These are phyloP conservation scores for Nymphaea thermarum DNA, from an alignment of 164 flowering plant species.

Conservation along the genomic window DNA sequence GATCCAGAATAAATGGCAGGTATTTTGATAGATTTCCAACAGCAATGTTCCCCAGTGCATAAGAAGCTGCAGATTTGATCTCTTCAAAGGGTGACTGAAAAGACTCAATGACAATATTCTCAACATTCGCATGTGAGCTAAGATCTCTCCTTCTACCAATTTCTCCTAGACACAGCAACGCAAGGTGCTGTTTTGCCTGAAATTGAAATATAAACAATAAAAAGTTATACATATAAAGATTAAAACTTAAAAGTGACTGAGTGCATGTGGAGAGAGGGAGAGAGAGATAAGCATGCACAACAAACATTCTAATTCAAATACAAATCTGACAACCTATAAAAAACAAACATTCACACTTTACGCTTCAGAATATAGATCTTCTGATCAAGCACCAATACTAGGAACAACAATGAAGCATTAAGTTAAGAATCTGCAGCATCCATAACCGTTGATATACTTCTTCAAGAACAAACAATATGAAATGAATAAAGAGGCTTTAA, in stretches of 20 bases:
- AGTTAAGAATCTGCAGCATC: too few relatives aligned
- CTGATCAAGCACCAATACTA: too few relatives aligned
- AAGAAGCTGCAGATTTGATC: slow-evolving; percentile 98
- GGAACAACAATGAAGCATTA: too few relatives aligned
- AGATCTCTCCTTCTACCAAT: slow-evolving; percentile 95
- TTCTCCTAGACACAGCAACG: slow-evolving; percentile 93
- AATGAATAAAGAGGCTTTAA: too few relatives aligned
- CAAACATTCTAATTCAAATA: too few relatives aligned
- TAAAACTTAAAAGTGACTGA: not conserved
- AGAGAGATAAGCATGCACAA: too few relatives aligned
- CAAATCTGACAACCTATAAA: too few relatives aligned
- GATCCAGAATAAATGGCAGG: slow-evolving; percentile 90
- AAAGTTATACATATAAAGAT: not conserved
- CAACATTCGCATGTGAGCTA: slow-evolving; percentile 72
- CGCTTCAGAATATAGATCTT: too few relatives aligned
- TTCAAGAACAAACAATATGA: too few relatives aligned
- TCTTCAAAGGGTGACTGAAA: slow-evolving; percentile 98
- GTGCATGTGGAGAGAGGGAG: too few relatives aligned
- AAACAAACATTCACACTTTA: too few relatives aligned
- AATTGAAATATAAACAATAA: slow-evolving; percentile 6
- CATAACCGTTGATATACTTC: too few relatives aligned
- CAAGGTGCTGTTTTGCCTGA: slow-evolving; percentile 89
- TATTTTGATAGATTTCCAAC: slow-evolving; percentile 92
- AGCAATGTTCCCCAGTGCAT: slow-evolving; percentile 98
- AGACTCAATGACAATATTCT: slow-evolving; percentile 88